phyloP scores from a whole-genome alignment of 179 eudicot genomes.

The Heliamphora pulchella region DNA sequence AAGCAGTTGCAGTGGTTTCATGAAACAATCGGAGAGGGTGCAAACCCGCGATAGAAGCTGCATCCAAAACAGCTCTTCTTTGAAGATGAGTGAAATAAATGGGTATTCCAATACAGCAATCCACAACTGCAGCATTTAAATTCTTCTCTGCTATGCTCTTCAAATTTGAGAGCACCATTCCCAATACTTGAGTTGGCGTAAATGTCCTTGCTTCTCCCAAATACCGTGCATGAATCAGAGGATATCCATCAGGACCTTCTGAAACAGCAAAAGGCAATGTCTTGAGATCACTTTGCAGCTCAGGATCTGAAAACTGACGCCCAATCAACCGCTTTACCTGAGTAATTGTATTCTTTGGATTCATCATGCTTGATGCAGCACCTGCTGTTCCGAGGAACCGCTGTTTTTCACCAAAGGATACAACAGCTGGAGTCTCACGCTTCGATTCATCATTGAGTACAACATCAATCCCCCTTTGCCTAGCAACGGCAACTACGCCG shows the following conservation, averaged over 20 bases:
- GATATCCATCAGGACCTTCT: conserved; percentile 89
- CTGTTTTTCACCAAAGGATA: conserved; percentile 89
- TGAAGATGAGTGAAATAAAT: conserved; percentile 90
- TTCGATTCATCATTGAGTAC: conserved; percentile 92
- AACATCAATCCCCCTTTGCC: conserved; percentile 91
- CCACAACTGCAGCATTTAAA: conserved; percentile 73
- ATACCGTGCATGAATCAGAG: conserved; percentile 68
- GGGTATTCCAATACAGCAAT: conserved; percentile 94
- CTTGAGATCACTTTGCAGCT: conserved; percentile 69
- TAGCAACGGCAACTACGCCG: conserved; percentile 85
- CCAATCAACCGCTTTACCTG: conserved; percentile 84
- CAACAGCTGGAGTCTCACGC: conserved; percentile 83
- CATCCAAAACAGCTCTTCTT: conserved; percentile 80
- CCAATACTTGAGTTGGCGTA: conserved; percentile 77
- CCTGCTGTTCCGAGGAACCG: conserved; percentile 87
- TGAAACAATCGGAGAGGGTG: conserved; percentile 74
- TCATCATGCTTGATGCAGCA: conserved; percentile 84
- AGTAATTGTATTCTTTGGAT: conserved; percentile 79
- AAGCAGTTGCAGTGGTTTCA: conserved; percentile 89
- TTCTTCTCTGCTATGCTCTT: conserved; percentile 84
- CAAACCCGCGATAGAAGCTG: conserved; percentile 81
- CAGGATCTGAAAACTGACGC: conserved; percentile 68
- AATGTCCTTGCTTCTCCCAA: conserved; percentile 61
- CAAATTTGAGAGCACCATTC: conserved; percentile 72
- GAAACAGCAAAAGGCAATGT: conserved; percentile 63